These are phyloP conservation scores for Boletus semigastroideus DNA, from an alignment of 1,284 basidiomycete species.

Conservation along the genomic window DNA sequence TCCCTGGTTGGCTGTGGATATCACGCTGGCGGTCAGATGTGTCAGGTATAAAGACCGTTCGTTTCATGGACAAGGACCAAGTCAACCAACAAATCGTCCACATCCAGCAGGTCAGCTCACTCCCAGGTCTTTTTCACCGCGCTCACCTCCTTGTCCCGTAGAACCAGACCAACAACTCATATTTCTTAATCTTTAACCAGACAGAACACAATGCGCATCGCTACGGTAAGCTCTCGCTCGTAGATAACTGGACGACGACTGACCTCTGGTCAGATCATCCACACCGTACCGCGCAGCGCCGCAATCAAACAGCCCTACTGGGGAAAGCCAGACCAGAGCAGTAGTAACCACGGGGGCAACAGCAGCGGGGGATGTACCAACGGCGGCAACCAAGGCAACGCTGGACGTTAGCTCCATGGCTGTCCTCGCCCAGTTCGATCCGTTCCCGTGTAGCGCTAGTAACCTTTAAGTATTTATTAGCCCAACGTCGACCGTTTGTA, in stretches of 20 bases:
- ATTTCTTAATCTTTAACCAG: not conserved
- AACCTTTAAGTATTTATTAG: not conserved
- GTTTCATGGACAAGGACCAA: not conserved
- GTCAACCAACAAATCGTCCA: not conserved
- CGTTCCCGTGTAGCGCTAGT: constrained; percentile 13
- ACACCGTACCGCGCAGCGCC: not conserved
- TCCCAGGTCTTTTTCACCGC: not conserved
- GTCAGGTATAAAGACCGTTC: constrained; percentile 16
- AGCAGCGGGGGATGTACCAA: not conserved
- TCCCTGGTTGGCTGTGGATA: not conserved
- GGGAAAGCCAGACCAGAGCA: not conserved
- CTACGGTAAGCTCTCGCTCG: constrained; percentile 2
- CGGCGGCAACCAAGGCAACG: not conserved
- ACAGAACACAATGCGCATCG: constrained; percentile 13
- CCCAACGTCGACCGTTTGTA: not conserved
- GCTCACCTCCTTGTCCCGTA: constrained; percentile 7
- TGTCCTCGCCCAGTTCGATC: not conserved
- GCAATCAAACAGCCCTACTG: constrained; percentile 17
- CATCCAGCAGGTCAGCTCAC: constrained; percentile 13
- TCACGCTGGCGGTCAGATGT: not conserved
- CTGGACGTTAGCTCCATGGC: not conserved
- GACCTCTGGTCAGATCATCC: constrained; percentile 9
- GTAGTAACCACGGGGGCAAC: not conserved
- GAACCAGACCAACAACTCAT: not conserved
- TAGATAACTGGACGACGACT: not conserved